Conservation (phyloP, 2,329 filamentous ascomycete species). For the Corniculantispora saksenae region DNA sequence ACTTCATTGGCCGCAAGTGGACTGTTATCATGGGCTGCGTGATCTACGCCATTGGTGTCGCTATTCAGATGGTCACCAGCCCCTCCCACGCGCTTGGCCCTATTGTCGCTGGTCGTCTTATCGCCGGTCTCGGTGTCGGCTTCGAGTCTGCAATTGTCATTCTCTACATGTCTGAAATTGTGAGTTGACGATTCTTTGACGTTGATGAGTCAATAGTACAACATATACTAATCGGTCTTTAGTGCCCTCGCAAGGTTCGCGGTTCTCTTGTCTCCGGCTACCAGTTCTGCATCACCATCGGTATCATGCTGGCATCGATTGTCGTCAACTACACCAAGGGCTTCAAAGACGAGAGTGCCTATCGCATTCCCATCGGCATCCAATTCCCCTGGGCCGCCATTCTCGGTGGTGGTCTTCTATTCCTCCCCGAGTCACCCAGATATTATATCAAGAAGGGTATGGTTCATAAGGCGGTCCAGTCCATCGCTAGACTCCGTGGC, state of each 20-base stretch:
- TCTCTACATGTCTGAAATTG: slow-evolving; percentile 85
- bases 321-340: slow-evolving; percentile 72
- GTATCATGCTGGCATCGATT: slow-evolving; percentile 72
- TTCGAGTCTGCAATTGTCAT: slow-evolving; percentile 81
- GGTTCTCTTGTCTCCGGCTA: slow-evolving; percentile 80
- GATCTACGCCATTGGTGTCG: slow-evolving; percentile 69
- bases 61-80: slow-evolving; percentile 63
- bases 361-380: slow-evolving; percentile 78
- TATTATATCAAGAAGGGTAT: slow-evolving; percentile 80
- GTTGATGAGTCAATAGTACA: slow-evolving; percentile 20
- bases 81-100: slow-evolving; percentile 52
- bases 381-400: slow-evolving; percentile 82
- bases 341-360: slow-evolving; percentile 63
- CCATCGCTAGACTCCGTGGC: slow-evolving; percentile 70
- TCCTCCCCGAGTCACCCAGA: slow-evolving; percentile 83
- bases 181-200: too few relatives aligned
- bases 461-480: slow-evolving; percentile 62
- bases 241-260: slow-evolving; percentile 67
- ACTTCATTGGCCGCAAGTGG: slow-evolving; percentile 71
- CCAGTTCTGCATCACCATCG: slow-evolving; percentile 81
- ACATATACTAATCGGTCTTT: slow-evolving; percentile 22
- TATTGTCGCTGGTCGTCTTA: slow-evolving; percentile 71
- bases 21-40: slow-evolving; percentile 71
- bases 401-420: slow-evolving; percentile 68
- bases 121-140: slow-evolving; percentile 77